Conservation (phyloP, 2,329 filamentous ascomycete genomes). For the Trichophyton benhamiae region DNA sequence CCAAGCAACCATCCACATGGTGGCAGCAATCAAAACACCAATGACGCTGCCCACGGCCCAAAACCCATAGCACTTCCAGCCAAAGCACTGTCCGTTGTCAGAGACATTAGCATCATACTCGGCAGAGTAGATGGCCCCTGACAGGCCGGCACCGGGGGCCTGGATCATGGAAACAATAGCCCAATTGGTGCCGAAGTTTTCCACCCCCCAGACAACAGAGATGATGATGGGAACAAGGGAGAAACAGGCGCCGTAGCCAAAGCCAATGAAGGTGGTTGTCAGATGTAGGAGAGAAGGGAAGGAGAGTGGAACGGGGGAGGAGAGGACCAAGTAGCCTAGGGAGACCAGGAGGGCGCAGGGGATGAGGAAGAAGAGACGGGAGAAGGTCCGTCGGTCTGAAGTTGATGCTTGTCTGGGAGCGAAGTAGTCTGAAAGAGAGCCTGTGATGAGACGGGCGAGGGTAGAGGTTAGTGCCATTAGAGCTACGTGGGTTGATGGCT, state of each 20-base stretch:
- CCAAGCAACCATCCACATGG: conserved; percentile 67
- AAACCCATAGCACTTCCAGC: conserved; percentile 71
- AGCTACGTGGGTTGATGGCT: conserved; percentile 70
- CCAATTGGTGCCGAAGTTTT: conserved; percentile 98
- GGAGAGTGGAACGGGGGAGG: conserved; percentile 65
- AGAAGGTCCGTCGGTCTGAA: conserved; percentile 43
- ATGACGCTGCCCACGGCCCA: conserved; percentile 64
- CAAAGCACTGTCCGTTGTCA: conserved; percentile 58
- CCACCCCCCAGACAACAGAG: conserved; percentile 94
- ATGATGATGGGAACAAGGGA: conserved; percentile 82
- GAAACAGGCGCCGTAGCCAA: conserved; percentile 88
- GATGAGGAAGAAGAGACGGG: conserved; percentile 68
- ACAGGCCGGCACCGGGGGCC: conserved; percentile 74
- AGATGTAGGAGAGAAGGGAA: conserved; percentile 73
- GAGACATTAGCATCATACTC: conserved; percentile 27
- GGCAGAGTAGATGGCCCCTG: conserved; percentile 73
- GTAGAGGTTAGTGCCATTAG: conserved; percentile 87
- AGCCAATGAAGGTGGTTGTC: conserved; percentile 71
- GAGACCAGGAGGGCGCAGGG: conserved; percentile 62
- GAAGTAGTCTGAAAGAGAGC: conserved; percentile 75
- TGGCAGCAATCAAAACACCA: conserved; percentile 66
- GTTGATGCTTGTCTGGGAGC: conserved; percentile 49
- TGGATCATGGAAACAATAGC: conserved; percentile 89
- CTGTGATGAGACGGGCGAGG: conserved; percentile 75
- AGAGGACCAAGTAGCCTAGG: conserved; percentile 62